A percentile compares a stretch with the other conserved stretches of the same genome.
Conservation (phyloP, 108 stramenopile species). For the Cyclostephanos tholiformis region DNA sequence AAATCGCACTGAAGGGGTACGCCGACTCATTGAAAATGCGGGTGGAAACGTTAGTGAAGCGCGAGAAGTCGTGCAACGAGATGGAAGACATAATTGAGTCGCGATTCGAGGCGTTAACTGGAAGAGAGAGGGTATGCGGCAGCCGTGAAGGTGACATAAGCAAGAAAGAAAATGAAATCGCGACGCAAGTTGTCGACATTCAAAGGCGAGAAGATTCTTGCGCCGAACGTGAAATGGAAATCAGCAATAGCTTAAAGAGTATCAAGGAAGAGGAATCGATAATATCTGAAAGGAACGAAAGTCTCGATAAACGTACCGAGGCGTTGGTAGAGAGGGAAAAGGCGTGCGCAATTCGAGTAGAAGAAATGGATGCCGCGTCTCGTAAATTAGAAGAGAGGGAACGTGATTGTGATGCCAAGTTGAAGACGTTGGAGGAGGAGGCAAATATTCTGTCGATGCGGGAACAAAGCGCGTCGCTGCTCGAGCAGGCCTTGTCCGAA, state of each 20-base stretch:
- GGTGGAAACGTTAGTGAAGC: conserved; percentile 16
- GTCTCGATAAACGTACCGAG: conserved; percentile 19
- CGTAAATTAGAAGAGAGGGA: conserved; percentile 8
- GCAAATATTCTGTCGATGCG: not conserved
- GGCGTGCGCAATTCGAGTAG: conserved; percentile 14
- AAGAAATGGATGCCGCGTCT: conserved; percentile 2
- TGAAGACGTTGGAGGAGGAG: conserved; percentile 11
- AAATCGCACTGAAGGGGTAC: conserved; percentile 24
- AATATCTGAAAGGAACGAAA: conserved; percentile 8
- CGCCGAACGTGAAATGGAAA: conserved; percentile 23
- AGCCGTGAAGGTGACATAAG: conserved; percentile 10
- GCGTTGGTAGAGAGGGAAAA: conserved; percentile 25
- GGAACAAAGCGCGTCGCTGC: not conserved
- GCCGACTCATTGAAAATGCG: conserved; percentile 24
- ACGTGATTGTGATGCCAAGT: not conserved
- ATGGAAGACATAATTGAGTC: conserved; percentile 14
- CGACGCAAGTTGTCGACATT: conserved; percentile 4
- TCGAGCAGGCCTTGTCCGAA: not conserved
- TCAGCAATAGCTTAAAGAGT: not conserved
- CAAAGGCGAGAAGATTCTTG: conserved; percentile 26
- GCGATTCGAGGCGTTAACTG: conserved; percentile 12
- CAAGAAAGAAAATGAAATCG: conserved; percentile 9
- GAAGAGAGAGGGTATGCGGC: conserved; percentile 27
- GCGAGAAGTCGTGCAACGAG: conserved; percentile 35
- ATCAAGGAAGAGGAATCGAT: conserved; percentile 22